Conservation (phyloP, 371 early-diverging fungal species). For the Parasitella parasitica region DNA sequence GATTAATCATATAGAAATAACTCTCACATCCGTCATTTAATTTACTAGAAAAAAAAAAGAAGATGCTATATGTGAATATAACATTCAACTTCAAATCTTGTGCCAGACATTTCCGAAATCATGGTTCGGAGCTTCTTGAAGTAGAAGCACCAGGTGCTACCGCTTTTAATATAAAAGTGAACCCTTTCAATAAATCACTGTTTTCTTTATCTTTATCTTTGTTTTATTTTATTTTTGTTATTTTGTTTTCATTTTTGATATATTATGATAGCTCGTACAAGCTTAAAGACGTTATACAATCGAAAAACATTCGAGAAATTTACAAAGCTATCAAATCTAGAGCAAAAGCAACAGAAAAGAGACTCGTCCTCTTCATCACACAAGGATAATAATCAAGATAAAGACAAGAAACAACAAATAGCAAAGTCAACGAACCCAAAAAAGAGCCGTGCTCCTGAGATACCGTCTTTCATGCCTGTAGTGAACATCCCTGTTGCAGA, state of each 20-base stretch:
- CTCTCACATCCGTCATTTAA: too few species aligned
- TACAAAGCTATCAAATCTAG: neutral
- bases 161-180: too few species aligned
- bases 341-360: neutral
- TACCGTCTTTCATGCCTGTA: conserved; percentile 36
- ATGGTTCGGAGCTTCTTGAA: too few species aligned
- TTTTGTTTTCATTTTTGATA: neutral
- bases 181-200: too few species aligned
- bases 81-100: too few species aligned
- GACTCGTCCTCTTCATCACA: neutral
- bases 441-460: neutral
- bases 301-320: neutral
- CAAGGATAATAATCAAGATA: conserved; percentile 1
- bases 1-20: too few species aligned
- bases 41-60: too few species aligned
- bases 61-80: too few species aligned
- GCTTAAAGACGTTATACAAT: neutral
- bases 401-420: neutral
- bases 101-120: too few species aligned
- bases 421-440: conserved; percentile 2
- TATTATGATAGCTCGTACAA: conserved; percentile 4
- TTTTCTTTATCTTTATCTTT: neutral
- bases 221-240: neutral
- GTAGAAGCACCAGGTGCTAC: too few species aligned
- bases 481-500: conserved; percentile 47